Conservation (phyloP, 441 rosid species). For the Mallotus repandus region DNA sequence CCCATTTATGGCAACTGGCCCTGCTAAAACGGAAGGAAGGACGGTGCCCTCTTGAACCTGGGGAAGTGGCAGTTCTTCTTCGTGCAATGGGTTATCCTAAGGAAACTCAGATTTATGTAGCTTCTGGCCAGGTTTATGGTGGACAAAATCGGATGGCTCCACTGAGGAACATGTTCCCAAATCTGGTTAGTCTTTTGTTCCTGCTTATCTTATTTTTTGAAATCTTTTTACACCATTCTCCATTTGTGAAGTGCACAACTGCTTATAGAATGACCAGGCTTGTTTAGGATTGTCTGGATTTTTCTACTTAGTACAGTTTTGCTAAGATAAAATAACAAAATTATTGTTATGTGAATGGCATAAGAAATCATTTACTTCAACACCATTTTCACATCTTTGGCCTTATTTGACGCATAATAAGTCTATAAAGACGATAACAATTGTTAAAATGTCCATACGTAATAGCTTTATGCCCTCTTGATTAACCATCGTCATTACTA, state of each 20-base stretch:
- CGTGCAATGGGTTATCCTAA: conserved; percentile 98
- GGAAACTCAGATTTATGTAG: conserved; percentile 97
- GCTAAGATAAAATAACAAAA: neutral
- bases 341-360: neutral
- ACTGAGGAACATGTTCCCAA: conserved; percentile 92
- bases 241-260: neutral
- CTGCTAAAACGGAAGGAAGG: conserved; percentile 98
- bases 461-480: neutral
- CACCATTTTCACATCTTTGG: conserved; percentile 1
- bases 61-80: conserved; percentile 95
- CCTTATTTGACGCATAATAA: neutral
- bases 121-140: conserved; percentile 98
- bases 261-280: too few relatives aligned
- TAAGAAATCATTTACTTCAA: neutral
- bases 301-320: neutral
- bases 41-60: conserved; percentile 98
- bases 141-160: conserved; percentile 99
- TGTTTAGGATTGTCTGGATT: neutral
- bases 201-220: neutral
- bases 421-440: neutral
- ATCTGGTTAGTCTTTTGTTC: conserved; percentile 55
- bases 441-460: neutral
- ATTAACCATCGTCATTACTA: neutral
- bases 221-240: neutral
- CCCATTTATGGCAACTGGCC: conserved; percentile 95